Evolutionary conservation across 2,329 filamentous ascomycete species (phyloP), one percentile per base, ranked within the genome.

Genomic region (Colletotrichum euphorbiae): DNA sequence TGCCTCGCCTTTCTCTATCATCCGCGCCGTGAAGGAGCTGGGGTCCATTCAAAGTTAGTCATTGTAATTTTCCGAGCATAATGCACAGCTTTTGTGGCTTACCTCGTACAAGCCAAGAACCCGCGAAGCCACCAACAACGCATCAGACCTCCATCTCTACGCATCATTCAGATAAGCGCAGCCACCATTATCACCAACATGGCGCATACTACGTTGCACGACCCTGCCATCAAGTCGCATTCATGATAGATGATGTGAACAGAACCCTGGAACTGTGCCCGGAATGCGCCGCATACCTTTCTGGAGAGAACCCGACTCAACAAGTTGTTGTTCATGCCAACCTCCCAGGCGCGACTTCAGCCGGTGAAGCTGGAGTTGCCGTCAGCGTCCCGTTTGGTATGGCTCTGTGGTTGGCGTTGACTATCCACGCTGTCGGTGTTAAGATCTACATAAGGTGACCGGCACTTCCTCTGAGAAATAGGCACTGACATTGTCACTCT

Each of bases 211-310:
- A 76, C 50, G 73, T 73, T 71, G 71, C 75, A 80, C 74, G 73
- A 69, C 75, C 81, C 0, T 89, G 87, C 71, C 81, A 77, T 3
- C 80, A 87, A 74, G 78, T 89, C 38, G 77, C 75, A 2, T 82
- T 75, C 60, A 77, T 81, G 3, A 70, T 80, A 21, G 70, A 71
- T 6, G 63, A 71, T 46, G 58, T 66, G 4, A 68, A 76, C 13
- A 36, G 62, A 19, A 76, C 75, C 0, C 57, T 78, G 17, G 46
- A 72, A 0, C 57, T 69, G 11, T 87, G 84, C 71, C 83, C 85
- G 0, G 73, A 76, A 1, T 87, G 85, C 63, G 75, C 73, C 4
- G 61, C 77, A 0, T 82, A 79, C 45, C 77, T 76, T 64, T 74
- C 77, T 0, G 77, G 77, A 1, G 68, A 70, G 33, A 73, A 75